Conservation (phyloP, 164 flowering plant genomes). For the Kingdonia uniflora region DNA sequence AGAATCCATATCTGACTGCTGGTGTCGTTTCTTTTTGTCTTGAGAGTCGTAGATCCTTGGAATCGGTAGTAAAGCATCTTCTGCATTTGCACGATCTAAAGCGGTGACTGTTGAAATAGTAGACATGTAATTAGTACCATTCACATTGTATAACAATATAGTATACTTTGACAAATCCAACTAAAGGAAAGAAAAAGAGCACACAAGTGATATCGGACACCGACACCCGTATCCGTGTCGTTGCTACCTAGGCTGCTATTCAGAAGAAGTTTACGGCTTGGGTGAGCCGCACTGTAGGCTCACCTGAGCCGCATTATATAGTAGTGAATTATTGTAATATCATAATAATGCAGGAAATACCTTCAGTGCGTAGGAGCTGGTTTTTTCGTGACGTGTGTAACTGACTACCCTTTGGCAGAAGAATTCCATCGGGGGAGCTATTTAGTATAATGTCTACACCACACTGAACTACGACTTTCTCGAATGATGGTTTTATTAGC, state of each 20-base stretch:
- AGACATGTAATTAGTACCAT: conserved; percentile 12
- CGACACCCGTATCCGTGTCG: no score
- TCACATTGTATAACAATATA: no score
- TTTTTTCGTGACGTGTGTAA: conserved; percentile 34
- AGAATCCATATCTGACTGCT: conserved; percentile 10
- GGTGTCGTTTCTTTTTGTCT: conserved; percentile 23
- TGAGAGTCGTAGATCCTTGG: conserved; percentile 41
- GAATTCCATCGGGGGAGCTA: conserved; percentile 47
- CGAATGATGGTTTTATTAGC: conserved; percentile 72
- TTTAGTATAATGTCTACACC: conserved; percentile 49
- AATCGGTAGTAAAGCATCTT: conserved; percentile 70
- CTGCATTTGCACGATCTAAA: conserved; percentile 81
- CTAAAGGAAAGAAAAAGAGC: no score
- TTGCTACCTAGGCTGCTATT: no score
- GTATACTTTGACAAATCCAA: no score
- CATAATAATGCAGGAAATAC: conserved; percentile 22
- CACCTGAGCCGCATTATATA: no score
- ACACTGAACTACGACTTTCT: conserved; percentile 49
- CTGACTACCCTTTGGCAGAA: conserved; percentile 46
- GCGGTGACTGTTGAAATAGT: conserved; percentile 52
- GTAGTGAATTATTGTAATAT: no score
- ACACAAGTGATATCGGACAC: no score
- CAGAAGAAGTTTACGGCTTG: no score
- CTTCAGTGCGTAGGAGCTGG: conserved; percentile 25
- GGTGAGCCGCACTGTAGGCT: no score